These are phyloP conservation scores for Ambrosia trifida DNA, from an alignment of 129 eudicot genomes.

Conservation along the genomic window DNA sequence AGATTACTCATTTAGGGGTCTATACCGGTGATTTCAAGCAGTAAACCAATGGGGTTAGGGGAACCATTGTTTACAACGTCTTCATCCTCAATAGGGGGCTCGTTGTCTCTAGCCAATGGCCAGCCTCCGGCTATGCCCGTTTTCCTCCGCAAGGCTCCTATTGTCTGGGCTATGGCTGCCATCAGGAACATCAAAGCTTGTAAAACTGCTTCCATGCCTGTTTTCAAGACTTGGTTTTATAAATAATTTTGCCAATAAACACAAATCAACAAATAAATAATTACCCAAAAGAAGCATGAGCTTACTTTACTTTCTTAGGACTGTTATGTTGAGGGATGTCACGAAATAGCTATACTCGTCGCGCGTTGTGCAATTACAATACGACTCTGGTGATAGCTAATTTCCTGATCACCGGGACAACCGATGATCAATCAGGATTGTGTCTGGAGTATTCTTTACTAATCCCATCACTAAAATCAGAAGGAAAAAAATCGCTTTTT, in stretches of 20 bases:
- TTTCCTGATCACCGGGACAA: too few relatives aligned
- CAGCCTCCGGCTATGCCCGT: constrained; percentile 37
- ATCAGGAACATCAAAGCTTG: constrained; percentile 45
- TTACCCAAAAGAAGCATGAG: neutral
- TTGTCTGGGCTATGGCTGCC: constrained; percentile 30
- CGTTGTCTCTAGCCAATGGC: constrained; percentile 31
- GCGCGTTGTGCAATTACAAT: too few relatives aligned
- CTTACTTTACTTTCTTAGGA: constrained; percentile 70
- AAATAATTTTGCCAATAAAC: neutral
- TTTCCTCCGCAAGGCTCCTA: constrained; percentile 32
- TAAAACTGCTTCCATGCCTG: constrained; percentile 77
- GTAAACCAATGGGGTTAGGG: constrained; percentile 36
- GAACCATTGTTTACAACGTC: constrained; percentile 36
- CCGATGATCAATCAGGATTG: too few relatives aligned
- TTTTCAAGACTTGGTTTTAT: constrained; percentile 17
- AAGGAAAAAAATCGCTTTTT: too few relatives aligned
- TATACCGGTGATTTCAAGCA: constrained; percentile 18
- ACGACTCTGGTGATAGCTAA: too few relatives aligned
- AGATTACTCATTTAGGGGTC: constrained; percentile 2
- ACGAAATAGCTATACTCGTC: too few relatives aligned
- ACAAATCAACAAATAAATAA: neutral
- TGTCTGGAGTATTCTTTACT: too few relatives aligned
- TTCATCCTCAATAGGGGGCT: constrained; percentile 34
- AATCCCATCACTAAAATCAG: too few relatives aligned
- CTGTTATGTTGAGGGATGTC: too few relatives aligned